These are phyloP conservation scores for Diutina scorzettiae DNA, from an alignment of 1,139 yeast genomes.

Conservation along the genomic window DNA sequence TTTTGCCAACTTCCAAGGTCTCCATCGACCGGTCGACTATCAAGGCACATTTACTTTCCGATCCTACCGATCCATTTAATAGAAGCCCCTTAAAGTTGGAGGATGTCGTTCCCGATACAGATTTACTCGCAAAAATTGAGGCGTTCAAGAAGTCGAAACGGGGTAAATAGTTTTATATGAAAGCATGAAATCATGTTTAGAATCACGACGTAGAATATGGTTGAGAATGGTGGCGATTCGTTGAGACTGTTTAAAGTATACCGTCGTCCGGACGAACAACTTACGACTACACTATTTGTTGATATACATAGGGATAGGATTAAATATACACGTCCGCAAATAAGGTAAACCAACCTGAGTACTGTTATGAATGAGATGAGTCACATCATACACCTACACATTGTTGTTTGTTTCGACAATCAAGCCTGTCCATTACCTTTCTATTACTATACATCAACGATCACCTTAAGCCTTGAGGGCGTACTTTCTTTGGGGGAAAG, in stretches of 20 bases:
- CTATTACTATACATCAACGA: conserved; percentile 7
- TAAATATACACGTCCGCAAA: no score
- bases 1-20: conserved; percentile 72
- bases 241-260: no score
- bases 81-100: conserved; percentile 83
- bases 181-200: neutral
- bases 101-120: conserved; percentile 70
- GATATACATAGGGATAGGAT: no score
- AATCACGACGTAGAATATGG: no score
- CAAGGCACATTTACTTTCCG: conserved; percentile 86
- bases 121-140: conserved; percentile 48
- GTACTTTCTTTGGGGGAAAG: conserved; percentile 97
- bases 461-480: conserved; percentile 88
- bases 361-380: no score
- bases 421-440: conserved; percentile 4
- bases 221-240: no score
- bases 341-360: no score
- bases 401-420: no score
- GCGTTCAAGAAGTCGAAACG: conserved; percentile 18
- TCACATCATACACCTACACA: no score
- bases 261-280: no score
- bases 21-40: conserved; percentile 85
- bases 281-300: no score
- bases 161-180: neutral
- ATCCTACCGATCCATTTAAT: conserved; percentile 94